Percentiles rank a stretch among this genome's conserved stretches.
These are phyloP conservation scores for Hirsutella thompsonii DNA, from an alignment of 2,329 filamentous ascomycete genomes.

Conservation along the genomic window DNA sequence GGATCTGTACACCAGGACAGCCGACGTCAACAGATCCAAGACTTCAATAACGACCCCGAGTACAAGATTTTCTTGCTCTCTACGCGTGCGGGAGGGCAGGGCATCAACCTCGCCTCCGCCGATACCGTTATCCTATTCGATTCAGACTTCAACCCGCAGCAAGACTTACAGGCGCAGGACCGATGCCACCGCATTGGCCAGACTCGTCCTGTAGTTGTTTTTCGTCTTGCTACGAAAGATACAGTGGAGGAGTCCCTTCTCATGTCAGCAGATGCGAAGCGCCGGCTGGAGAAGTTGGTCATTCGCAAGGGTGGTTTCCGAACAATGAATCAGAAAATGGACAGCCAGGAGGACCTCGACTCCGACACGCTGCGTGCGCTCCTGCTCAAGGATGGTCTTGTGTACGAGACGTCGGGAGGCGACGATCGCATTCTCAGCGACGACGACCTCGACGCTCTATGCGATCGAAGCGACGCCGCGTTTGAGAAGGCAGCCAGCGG, in stretches of 20 bases:
- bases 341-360: constrained; percentile 35
- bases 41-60: constrained; percentile 54
- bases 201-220: constrained; percentile 82
- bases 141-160: constrained; percentile 85
- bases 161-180: constrained; percentile 93
- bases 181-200: constrained; percentile 92
- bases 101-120: constrained; percentile 84
- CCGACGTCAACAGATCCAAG: constrained; percentile 56
- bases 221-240: constrained; percentile 81
- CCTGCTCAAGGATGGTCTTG: constrained; percentile 58
- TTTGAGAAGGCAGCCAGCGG: constrained; percentile 66
- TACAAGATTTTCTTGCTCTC: constrained; percentile 75
- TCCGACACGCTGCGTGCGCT: constrained; percentile 48
- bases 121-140: constrained; percentile 93
- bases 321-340: constrained; percentile 50
- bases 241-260: constrained; percentile 86
- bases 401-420: constrained; percentile 36
- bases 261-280: constrained; percentile 80
- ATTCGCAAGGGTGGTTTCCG: constrained; percentile 87
- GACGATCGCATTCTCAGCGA: constrained; percentile 56
- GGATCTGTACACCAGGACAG: constrained; percentile 68
- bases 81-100: constrained; percentile 84
- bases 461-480: constrained; percentile 57
- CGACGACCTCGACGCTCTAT: constrained; percentile 62
- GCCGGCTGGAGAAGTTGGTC: constrained; percentile 82